phyloP scores from a whole-genome alignment of 1,284 basidiomycete genomes.

The Omphalotus olearius region DNA sequence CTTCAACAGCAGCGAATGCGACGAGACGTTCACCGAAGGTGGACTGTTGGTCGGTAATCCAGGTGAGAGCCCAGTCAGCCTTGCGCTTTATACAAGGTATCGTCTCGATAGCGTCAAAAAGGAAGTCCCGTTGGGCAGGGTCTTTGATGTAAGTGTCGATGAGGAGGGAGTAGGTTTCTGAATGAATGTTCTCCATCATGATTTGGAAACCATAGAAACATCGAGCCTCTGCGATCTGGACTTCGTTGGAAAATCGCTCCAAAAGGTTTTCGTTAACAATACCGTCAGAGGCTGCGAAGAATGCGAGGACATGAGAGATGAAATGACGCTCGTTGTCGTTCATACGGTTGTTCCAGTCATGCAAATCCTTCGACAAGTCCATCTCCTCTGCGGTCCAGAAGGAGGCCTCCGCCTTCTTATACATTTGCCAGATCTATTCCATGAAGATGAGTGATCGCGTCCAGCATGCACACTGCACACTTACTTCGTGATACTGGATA shows the following conservation, averaged over 20 bases:
- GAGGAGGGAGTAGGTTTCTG: conserved; percentile 95
- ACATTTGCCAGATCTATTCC: conserved; percentile 92
- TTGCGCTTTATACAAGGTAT: conserved; percentile 91
- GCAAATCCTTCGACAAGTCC: conserved; percentile 90
- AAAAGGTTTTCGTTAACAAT: conserved; percentile 98
- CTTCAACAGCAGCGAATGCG: conserved; percentile 96
- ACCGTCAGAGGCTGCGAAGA: conserved; percentile 95
- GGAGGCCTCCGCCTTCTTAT: conserved; percentile 89
- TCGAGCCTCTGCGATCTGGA: conserved; percentile 91
- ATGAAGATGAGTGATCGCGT: conserved; percentile 5
- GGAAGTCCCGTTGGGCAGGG: conserved; percentile 74
- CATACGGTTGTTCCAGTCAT: conserved; percentile 91
- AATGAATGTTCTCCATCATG: conserved; percentile 99
- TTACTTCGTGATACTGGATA: conserved; percentile 89
- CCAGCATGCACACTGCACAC: conserved; percentile 14
- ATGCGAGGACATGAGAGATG: conserved; percentile 93
- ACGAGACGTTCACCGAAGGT: conserved; percentile 91
- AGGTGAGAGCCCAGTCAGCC: conserved; percentile 90
- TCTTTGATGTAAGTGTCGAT: conserved; percentile 99
- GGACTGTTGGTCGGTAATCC: conserved; percentile 84
- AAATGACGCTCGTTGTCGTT: conserved; percentile 96
- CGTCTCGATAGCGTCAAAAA: conserved; percentile 94
- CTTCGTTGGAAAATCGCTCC: conserved; percentile 93
- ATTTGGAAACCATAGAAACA: conserved; percentile 99
- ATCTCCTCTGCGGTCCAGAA: conserved; percentile 99